Evolutionary conservation across 2,329 filamentous ascomycete species (phyloP).

Genomic region (Colletotrichum acutatum): DNA sequence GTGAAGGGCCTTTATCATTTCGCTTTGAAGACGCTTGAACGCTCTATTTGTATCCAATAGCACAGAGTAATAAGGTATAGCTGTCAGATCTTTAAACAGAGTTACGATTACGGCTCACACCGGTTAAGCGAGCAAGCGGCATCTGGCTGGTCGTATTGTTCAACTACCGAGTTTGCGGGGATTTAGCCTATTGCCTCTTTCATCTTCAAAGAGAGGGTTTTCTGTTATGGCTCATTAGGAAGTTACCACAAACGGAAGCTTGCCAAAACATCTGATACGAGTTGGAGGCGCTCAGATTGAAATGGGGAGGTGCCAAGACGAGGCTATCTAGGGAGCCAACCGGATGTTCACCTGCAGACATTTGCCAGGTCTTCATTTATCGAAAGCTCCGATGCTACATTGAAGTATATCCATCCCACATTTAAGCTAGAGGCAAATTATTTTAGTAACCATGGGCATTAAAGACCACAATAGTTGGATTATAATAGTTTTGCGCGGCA

Average conservation of each 20-base stretch:
- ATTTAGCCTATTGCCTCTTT: neutral
- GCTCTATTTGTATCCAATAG: neutral
- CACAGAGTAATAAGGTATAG: rapidly evolving
- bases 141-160: too few relatives aligned
- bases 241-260: neutral
- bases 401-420: neutral
- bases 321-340: neutral
- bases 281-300: neutral
- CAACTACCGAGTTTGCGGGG: neutral
- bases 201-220: neutral
- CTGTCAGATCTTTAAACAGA: neutral
- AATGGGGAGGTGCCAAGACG: neutral
- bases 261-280: neutral
- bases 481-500: too few relatives aligned
- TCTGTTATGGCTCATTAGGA: neutral
- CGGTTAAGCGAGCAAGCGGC: neutral
- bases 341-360: neutral
- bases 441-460: too few relatives aligned
- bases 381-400: neutral
- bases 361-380: too few relatives aligned
- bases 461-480: too few relatives aligned
- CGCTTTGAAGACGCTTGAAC: too few relatives aligned
- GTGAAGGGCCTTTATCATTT: too few relatives aligned
- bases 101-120: neutral
- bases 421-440: too few relatives aligned